Evolutionary conservation across 2,329 filamentous ascomycete genomes (phyloP), one percentile per base, ranked within the genome.

Genomic region (Colletotrichum sp.): DNA sequence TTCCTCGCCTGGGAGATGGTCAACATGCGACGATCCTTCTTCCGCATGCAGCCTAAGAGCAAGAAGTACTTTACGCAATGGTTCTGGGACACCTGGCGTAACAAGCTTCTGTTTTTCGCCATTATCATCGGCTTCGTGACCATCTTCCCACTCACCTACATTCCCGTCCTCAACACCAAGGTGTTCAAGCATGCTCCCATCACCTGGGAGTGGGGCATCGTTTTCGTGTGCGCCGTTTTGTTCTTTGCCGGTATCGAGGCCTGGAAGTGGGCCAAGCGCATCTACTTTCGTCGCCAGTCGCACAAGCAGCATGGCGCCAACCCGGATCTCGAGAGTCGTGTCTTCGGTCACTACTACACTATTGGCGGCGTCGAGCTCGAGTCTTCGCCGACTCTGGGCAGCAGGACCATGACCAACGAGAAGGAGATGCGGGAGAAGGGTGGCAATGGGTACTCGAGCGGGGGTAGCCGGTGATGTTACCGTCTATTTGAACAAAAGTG

Each of bases 1-100:
- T 94, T 95, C 86, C 88, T 95, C 12, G 94, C 93, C 0, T 95
- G 93, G 94, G 93, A 95, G 80, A 93, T 95, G 89, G 87, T 95
- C 75, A 89, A 94, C 77, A 89, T 94, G 86, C 91, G 93, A 30
- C 90, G 92, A 66, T 92, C 90, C 7, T 94, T 95, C 85, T 95
- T 95, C 89, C 89, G 90, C 79, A 94, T 95, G 92, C 89, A 94
- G 79, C 92, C 93, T 7, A 87, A 87, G 70, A 91, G 89, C 68
- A 91, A 90, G 78, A 86, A 84, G 61, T 91, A 92, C 80, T 90
- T 92, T 77, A 92, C 91, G 0, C 91, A 94, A 78, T 94, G 93
- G 92, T 89, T 92, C 75, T 78, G 87, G 67, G 92, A 94, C 76
- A 88, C 93, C 30, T 94, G 92, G 92, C 86, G 91, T 74, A 95